Evolutionary conservation across 2,329 filamentous ascomycete genomes (phyloP).

Genomic region (Ceratocystis alfenasii): DNA sequence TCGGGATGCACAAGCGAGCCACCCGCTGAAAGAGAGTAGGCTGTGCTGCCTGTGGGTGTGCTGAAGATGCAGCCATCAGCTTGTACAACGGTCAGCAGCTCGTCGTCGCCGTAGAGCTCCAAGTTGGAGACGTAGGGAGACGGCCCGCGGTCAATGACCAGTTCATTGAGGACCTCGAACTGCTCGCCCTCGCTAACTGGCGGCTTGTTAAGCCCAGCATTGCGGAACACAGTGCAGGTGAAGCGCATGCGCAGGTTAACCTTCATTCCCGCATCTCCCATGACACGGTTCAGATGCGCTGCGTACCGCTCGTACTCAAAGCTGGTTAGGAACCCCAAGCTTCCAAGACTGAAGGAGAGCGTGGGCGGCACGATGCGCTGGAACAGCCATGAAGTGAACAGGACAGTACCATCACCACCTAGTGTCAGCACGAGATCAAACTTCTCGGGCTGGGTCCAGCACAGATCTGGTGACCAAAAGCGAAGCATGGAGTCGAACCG

Average conservation of each 20-base stretch:
- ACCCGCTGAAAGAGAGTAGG: conserved; percentile 90
- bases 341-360: conserved; percentile 71
- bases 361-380: conserved; percentile 78
- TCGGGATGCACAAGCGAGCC: conserved; percentile 93
- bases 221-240: conserved; percentile 89
- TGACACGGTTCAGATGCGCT: conserved; percentile 71
- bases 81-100: conserved; percentile 87
- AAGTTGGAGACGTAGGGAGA: conserved; percentile 95
- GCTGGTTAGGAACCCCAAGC: conserved; percentile 76
- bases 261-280: conserved; percentile 92
- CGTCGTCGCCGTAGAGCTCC: conserved; percentile 89
- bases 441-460: conserved; percentile 84
- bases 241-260: conserved; percentile 98
- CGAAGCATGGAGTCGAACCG: conserved; percentile 73
- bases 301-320: conserved; percentile 84
- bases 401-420: conserved; percentile 73
- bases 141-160: conserved; percentile 94
- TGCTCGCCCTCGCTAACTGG: conserved; percentile 74
- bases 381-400: conserved; percentile 87
- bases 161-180: conserved; percentile 95
- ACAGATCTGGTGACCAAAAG: conserved; percentile 94
- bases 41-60: conserved; percentile 86
- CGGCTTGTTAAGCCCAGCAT: conserved; percentile 42
- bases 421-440: conserved; percentile 90
- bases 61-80: conserved; percentile 97